Evolutionary conservation across 352 stramenopile genomes (phyloP).

Genomic region (Aphanomyces stellatus): DNA sequence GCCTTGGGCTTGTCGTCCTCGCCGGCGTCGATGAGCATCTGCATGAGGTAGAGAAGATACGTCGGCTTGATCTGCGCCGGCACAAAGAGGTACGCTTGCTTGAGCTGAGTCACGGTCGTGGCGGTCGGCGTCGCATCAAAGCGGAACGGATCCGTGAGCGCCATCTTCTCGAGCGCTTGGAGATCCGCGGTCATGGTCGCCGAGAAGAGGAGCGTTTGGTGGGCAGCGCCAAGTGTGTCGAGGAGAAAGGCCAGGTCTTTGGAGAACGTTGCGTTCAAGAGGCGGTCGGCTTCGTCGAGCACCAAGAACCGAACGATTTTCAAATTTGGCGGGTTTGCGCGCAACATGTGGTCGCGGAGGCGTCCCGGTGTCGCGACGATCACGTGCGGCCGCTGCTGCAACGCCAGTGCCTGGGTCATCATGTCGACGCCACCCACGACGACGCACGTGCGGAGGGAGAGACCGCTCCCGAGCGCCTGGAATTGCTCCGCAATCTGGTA

Average conservation of each 20-base stretch:
- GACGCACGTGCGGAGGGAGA: slow-evolving; percentile 82
- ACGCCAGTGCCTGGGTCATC: slow-evolving; percentile 85
- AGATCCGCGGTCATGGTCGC: slow-evolving; percentile 95
- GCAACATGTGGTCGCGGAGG: slow-evolving; percentile 89
- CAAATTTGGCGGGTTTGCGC: slow-evolving; percentile 85
- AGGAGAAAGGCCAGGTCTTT: slow-evolving; percentile 87
- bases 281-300: slow-evolving; percentile 96
- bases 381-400: slow-evolving; percentile 91
- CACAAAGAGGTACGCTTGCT: slow-evolving; percentile 98
- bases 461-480: slow-evolving; percentile 88
- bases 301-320: slow-evolving; percentile 91
- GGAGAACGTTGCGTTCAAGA: slow-evolving; percentile 82
- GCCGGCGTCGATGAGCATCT: slow-evolving; percentile 46
- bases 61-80: slow-evolving; percentile 93
- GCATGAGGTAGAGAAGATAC: slow-evolving; percentile 90
- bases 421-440: slow-evolving; percentile 96
- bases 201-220: slow-evolving; percentile 96
- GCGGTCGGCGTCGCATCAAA: slow-evolving; percentile 67
- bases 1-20: slow-evolving; percentile 34
- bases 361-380: slow-evolving; percentile 96
- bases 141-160: slow-evolving; percentile 52
- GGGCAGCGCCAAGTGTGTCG: slow-evolving; percentile 58
- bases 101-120: slow-evolving; percentile 88
- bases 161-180: slow-evolving; percentile 66
- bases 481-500: slow-evolving; percentile 99